A percentile compares a stretch with the other conserved stretches of the same genome.
Evolutionary conservation across 495 filamentous ascomycete species (phyloP).

Genomic region (Neurospora intermedia): DNA sequence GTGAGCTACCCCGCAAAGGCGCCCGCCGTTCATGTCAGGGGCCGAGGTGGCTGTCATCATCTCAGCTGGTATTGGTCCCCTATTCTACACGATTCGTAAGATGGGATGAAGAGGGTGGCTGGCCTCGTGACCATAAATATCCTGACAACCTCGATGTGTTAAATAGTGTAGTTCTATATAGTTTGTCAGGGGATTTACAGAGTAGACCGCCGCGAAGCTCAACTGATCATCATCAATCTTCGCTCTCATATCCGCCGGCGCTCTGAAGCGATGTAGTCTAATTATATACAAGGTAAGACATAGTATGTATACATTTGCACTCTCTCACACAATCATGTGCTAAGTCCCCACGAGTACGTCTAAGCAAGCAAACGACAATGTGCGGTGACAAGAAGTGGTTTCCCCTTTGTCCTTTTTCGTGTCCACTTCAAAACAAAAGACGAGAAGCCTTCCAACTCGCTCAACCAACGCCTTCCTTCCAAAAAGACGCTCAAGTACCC

Average conservation of each 20-base stretch:
- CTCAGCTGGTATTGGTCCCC: neutral
- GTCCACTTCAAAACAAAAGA: neutral
- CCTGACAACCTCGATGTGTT: neutral
- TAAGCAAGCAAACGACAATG: neutral
- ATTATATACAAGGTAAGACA: neutral
- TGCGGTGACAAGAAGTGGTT: neutral
- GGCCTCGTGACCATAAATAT: neutral
- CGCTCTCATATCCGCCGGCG: neutral
- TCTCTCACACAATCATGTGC: neutral
- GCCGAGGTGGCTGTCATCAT: neutral
- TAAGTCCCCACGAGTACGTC: neutral
- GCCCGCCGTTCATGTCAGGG: neutral
- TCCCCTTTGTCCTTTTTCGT: neutral
- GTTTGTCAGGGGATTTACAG: neutral
- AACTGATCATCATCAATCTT: neutral
- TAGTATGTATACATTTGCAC: neutral
- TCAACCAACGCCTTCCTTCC: neutral
- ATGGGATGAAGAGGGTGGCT: neutral
- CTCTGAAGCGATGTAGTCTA: neutral
- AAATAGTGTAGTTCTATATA: no score
- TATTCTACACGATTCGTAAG: neutral
- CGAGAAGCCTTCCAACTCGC: neutral
- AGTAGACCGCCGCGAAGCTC: neutral
- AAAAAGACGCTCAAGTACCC: conserved; percentile 4
- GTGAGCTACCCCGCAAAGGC: neutral